A percentile compares a stretch with the other conserved stretches of the same genome.
Conservation (phyloP, 2,329 filamentous ascomycete genomes). For the Scopulariopsis brevicaulis region DNA sequence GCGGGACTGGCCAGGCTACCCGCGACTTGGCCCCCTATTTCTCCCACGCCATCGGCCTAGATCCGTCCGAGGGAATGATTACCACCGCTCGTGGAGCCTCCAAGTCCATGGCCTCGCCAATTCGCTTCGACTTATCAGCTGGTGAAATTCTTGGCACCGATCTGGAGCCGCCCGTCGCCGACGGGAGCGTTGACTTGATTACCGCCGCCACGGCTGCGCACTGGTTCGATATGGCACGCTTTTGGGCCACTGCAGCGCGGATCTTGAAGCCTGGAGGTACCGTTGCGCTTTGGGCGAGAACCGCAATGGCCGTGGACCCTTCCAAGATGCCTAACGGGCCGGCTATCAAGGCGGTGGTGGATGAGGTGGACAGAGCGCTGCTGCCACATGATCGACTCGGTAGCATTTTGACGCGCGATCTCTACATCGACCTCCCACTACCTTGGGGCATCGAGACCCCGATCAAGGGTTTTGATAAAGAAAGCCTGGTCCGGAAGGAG, state of each 20-base stretch:
- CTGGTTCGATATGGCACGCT: slow-evolving; percentile 43
- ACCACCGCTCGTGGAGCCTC: slow-evolving; percentile 7
- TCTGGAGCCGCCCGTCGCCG: slow-evolving; percentile 15
- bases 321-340: slow-evolving; percentile 22
- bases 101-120: slow-evolving; percentile 15
- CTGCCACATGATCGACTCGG: slow-evolving; percentile 25
- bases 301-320: slow-evolving; percentile 15
- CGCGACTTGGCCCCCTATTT: slow-evolving; percentile 34
- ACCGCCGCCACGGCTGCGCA: slow-evolving; percentile 38
- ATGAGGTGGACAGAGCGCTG: slow-evolving; percentile 23
- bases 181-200: slow-evolving; percentile 31
- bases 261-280: slow-evolving; percentile 40
- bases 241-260: slow-evolving; percentile 34
- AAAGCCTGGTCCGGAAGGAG: slow-evolving; percentile 24
- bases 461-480: slow-evolving; percentile 24
- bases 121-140: slow-evolving; percentile 17
- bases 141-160: slow-evolving; percentile 30
- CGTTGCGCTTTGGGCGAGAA: slow-evolving; percentile 37
- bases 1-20: slow-evolving; percentile 40
- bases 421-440: slow-evolving; percentile 30
- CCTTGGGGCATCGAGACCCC: slow-evolving; percentile 32
- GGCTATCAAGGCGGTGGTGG: slow-evolving; percentile 27
- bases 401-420: slow-evolving; percentile 24
- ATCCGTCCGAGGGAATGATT: slow-evolving; percentile 43
- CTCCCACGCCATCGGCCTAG: slow-evolving; percentile 32